Percentiles rank a stretch among this genome's conserved stretches.
phyloP scores from a whole-genome alignment of 805 yeast genomes.

The Barnettozyma wickerhamii region DNA sequence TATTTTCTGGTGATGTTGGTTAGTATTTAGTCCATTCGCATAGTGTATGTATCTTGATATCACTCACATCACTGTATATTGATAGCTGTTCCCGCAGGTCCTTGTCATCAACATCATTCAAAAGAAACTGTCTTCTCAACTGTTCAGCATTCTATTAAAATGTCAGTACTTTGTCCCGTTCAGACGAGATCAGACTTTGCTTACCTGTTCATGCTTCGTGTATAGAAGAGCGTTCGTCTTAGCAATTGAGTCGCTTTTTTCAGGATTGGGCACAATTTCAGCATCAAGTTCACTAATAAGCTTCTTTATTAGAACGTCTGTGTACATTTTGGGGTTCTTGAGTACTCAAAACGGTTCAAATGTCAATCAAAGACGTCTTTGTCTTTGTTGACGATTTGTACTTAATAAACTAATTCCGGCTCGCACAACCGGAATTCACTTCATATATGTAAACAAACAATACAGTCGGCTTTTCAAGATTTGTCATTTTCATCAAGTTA shows the following conservation, averaged over 20 bases:
- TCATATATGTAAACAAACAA: too few relatives aligned
- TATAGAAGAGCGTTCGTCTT: conserved; percentile 8
- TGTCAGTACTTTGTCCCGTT: conserved; percentile 1
- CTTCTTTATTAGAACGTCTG: neutral
- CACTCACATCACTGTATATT: conserved; percentile 9
- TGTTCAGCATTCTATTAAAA: conserved; percentile 3
- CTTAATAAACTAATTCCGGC: too few relatives aligned
- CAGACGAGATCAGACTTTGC: neutral
- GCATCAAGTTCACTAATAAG: neutral
- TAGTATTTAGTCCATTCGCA: neutral
- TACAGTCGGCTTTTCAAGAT: too few relatives aligned
- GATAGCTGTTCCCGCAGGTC: neutral
- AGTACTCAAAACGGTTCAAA: too few relatives aligned
- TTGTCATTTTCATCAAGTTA: too few relatives aligned
- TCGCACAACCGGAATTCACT: too few relatives aligned
- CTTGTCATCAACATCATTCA: neutral
- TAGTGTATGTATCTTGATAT: neutral
- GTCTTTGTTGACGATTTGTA: too few relatives aligned
- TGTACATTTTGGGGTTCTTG: too few relatives aligned
- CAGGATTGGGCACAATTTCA: conserved; percentile 2
- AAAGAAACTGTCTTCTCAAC: conserved; percentile 2
- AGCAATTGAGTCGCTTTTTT: conserved; percentile 7
- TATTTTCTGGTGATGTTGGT: conserved; percentile 6
- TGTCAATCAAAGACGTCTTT: too few relatives aligned
- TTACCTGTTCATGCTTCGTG: conserved; percentile 13